A percentile compares a stretch with the other conserved stretches of the same genome.
Evolutionary conservation across 495 filamentous ascomycete genomes (phyloP).

Genomic region (Penicillium crystallinum): DNA sequence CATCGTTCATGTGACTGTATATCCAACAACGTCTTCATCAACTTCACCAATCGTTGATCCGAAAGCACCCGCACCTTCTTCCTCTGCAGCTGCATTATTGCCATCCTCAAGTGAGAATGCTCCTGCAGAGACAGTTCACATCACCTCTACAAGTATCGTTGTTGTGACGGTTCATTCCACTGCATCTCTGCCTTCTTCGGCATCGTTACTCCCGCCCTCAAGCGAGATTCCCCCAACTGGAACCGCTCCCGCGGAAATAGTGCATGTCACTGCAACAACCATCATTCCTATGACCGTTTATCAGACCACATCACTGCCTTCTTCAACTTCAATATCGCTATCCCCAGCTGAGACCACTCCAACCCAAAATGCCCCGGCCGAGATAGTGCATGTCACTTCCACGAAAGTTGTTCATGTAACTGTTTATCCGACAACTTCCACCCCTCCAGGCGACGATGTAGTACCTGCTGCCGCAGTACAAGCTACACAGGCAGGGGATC

Average conservation of each 20-base stretch:
- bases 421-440: constrained; percentile 1
- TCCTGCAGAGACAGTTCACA: neutral
- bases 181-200: neutral
- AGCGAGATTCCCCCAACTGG: neutral
- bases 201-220: neutral
- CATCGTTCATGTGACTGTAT: constrained; percentile 9
- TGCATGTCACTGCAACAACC: constrained; percentile 3
- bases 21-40: neutral
- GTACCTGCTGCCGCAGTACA: neutral
- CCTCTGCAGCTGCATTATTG: neutral
- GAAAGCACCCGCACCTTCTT: too few species aligned
- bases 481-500: neutral
- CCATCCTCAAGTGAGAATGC: neutral
- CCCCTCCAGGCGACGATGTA: neutral
- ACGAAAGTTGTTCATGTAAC: constrained; percentile 4
- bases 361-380: neutral
- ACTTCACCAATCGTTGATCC: too few species aligned
- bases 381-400: constrained; percentile 8
- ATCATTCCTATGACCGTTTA: neutral
- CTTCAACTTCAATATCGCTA: neutral
- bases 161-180: neutral
- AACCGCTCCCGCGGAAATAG: neutral
- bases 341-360: neutral
- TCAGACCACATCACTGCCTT: neutral
- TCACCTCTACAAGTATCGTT: neutral